Percentiles rank a stretch among this genome's conserved stretches.
Evolutionary conservation across 1,139 yeast species (phyloP).

Genomic region (Geotrichum europaeum): DNA sequence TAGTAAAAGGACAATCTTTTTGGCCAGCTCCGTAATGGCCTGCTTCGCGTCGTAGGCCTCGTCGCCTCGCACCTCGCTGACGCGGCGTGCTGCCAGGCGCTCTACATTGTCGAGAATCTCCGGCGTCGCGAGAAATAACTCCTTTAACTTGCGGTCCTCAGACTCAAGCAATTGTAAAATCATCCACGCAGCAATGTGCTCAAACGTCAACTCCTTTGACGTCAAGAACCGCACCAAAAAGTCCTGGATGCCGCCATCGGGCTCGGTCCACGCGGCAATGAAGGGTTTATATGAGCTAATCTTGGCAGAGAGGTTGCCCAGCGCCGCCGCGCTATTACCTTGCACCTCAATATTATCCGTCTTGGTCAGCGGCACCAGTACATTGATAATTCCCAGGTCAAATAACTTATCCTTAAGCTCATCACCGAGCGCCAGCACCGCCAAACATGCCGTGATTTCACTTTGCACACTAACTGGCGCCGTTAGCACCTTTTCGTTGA

Average conservation of each 20-base stretch:
- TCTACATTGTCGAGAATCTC: conserved; percentile 34
- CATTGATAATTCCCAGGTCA: conserved; percentile 80
- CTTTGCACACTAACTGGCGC: conserved; percentile 89
- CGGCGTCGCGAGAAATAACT: conserved; percentile 31
- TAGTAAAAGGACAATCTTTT: conserved; percentile 13
- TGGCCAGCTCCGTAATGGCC: conserved; percentile 19
- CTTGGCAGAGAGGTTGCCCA: conserved; percentile 90
- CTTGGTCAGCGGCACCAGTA: conserved; percentile 82
- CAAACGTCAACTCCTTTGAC: conserved; percentile 90
- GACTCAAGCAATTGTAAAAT: conserved; percentile 87
- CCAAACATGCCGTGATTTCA: conserved; percentile 96
- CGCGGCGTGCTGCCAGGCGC: conserved; percentile 26
- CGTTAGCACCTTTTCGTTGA: conserved; percentile 76
- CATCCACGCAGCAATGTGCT: conserved; percentile 97
- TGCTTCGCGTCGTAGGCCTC: conserved; percentile 14
- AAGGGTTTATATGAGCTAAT: conserved; percentile 78
- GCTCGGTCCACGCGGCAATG: conserved; percentile 70
- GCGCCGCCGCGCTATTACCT: conserved; percentile 97
- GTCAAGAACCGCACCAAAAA: conserved; percentile 75
- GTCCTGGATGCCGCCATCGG: conserved; percentile 80
- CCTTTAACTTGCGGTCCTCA: conserved; percentile 59
- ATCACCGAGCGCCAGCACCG: conserved; percentile 93
- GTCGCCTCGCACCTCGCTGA: conserved; percentile 1
- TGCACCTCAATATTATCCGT: conserved; percentile 91
- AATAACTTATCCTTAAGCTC: conserved; percentile 82